phyloP scores from a whole-genome alignment of 768 basidiomycete genomes.

The Auricularia auricula-judae region DNA sequence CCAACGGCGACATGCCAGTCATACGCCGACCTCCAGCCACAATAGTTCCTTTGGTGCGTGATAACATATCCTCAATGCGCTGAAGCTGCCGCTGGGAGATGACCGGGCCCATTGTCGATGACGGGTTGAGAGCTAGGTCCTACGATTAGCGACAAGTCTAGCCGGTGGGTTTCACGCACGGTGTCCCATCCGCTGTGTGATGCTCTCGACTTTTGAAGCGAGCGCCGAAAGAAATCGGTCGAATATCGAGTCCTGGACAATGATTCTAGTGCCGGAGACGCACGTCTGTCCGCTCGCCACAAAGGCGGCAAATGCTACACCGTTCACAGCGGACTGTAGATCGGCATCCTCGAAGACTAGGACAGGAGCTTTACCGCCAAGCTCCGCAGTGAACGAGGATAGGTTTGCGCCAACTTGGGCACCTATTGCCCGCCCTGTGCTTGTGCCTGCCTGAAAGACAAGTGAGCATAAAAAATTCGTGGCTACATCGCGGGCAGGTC shows the following conservation, averaged over 20 bases:
- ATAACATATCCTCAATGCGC: slow-evolving; percentile 48
- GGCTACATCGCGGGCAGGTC: slow-evolving; percentile 9
- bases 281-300: slow-evolving; percentile 86
- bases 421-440: slow-evolving; percentile 65
- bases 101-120: slow-evolving; percentile 70
- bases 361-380: slow-evolving; percentile 85
- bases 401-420: slow-evolving; percentile 64
- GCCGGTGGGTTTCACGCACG: slow-evolving; percentile 35
- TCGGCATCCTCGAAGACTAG: slow-evolving; percentile 74
- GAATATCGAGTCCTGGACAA: slow-evolving; percentile 62
- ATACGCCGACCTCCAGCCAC: slow-evolving; percentile 59
- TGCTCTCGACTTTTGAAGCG: slow-evolving; percentile 48
- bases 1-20: slow-evolving; percentile 48
- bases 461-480: neutral
- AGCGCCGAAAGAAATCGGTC: slow-evolving; percentile 54
- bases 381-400: slow-evolving; percentile 67
- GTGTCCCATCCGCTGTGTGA: slow-evolving; percentile 62
- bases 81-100: slow-evolving; percentile 56
- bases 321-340: slow-evolving; percentile 63
- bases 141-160: slow-evolving; percentile 2
- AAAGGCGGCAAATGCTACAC: slow-evolving; percentile 73
- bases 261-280: slow-evolving; percentile 79
- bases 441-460: slow-evolving; percentile 53
- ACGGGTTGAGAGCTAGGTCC: slow-evolving; percentile 51
- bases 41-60: slow-evolving; percentile 33